Conservation (phyloP, 176 grass and related monocot genomes). For the Metroxylon sagu region DNA sequence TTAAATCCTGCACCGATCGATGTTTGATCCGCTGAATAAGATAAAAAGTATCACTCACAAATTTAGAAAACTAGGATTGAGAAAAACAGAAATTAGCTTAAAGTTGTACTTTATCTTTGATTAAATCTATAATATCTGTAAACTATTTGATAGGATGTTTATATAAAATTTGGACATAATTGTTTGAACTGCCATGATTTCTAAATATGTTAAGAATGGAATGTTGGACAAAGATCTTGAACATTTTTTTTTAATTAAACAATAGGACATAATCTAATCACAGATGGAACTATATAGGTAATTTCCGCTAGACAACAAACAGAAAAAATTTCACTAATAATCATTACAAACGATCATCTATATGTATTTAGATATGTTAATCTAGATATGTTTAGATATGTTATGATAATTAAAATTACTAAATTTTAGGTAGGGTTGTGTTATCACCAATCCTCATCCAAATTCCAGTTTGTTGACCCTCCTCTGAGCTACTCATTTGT, state of each 20-base stretch:
- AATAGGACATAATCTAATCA: too few relatives aligned
- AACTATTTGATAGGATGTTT: conserved; percentile 13
- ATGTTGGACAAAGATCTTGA: background rate
- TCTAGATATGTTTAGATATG: too few relatives aligned
- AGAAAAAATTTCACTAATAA: too few relatives aligned
- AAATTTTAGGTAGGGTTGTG: too few relatives aligned
- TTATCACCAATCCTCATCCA: too few relatives aligned
- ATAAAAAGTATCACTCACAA: background rate
- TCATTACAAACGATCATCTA: too few relatives aligned
- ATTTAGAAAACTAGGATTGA: conserved; percentile 3
- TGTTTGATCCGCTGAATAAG: background rate
- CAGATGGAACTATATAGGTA: too few relatives aligned
- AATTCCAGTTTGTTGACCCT: too few relatives aligned
- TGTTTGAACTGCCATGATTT: conserved; percentile 14
- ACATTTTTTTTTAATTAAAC: background rate
- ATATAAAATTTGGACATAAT: conserved; percentile 7
- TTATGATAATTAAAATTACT: too few relatives aligned
- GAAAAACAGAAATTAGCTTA: conserved; percentile 10
- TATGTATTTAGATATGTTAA: too few relatives aligned
- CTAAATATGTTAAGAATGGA: conserved; percentile 1
- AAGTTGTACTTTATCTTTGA: conserved; percentile 9
- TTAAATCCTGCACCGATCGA: conserved; percentile 18
- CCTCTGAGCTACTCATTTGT: too few relatives aligned
- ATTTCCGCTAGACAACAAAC: too few relatives aligned
- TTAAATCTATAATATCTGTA: background rate